Evolutionary conservation across 2,329 filamentous ascomycete genomes (phyloP).

Genomic region (Fusarium stilboides): DNA sequence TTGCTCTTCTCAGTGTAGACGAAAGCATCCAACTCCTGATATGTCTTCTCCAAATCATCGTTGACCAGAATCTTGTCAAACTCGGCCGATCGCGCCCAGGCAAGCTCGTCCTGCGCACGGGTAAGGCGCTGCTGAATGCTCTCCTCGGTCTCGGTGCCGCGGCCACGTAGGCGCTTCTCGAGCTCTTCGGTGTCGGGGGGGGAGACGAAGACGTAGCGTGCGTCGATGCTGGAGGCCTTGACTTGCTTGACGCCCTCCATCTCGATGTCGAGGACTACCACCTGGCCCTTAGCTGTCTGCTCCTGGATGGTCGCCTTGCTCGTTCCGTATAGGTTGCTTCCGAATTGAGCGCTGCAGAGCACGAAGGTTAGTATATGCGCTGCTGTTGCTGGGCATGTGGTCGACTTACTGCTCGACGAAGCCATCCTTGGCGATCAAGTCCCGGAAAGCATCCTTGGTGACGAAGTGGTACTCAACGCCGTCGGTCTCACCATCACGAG

Average conservation of each 20-base stretch:
- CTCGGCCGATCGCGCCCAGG: constrained; percentile 77
- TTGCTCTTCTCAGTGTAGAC: constrained; percentile 55
- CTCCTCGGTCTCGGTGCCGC: constrained; percentile 84
- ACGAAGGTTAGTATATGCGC: constrained; percentile 9
- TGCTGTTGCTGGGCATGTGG: neutral
- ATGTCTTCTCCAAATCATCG: constrained; percentile 65
- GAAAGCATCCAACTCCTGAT: constrained; percentile 66
- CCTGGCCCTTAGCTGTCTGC: constrained; percentile 77
- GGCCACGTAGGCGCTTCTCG: constrained; percentile 80
- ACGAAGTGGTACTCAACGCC: constrained; percentile 88
- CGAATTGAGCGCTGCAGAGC: constrained; percentile 77
- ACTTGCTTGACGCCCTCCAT: constrained; percentile 99
- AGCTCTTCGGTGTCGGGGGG: constrained; percentile 83
- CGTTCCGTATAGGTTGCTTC: constrained; percentile 89
- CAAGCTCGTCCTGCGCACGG: constrained; percentile 82
- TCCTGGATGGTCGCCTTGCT: constrained; percentile 83
- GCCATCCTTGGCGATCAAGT: constrained; percentile 74
- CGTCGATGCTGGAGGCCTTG: constrained; percentile 80
- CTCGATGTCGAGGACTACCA: constrained; percentile 93
- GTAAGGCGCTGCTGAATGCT: constrained; percentile 77
- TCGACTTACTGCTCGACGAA: constrained; percentile 79
- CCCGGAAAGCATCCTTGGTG: constrained; percentile 74
- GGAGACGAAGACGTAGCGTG: constrained; percentile 87
- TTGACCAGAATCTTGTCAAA: constrained; percentile 58
- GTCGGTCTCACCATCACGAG: constrained; percentile 82